Evolutionary conservation across 202 grass and related monocot genomes (phyloP).

Genomic region (Alloteropsis angusta): DNA sequence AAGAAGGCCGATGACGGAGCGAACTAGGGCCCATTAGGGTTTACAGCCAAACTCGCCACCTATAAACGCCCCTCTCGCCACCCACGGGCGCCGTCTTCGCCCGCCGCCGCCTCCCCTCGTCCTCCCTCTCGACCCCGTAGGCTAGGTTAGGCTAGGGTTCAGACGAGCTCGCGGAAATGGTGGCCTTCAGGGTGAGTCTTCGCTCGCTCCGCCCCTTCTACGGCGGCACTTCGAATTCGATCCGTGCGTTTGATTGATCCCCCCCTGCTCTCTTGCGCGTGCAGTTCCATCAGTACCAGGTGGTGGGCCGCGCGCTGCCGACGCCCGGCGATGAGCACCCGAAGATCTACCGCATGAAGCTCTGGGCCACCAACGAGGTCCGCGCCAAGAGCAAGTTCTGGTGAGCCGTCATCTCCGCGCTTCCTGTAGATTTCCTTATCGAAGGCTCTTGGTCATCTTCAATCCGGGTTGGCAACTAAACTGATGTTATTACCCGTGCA

Average conservation of each 20-base stretch:
- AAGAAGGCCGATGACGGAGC: neutral
- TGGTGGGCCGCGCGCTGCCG: slow-evolving; percentile 73
- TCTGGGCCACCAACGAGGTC: slow-evolving; percentile 91
- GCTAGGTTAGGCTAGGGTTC: slow-evolving; percentile 26
- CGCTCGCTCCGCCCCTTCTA: neutral
- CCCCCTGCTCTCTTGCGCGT: neutral
- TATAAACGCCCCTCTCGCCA: neutral
- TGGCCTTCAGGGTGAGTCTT: slow-evolving; percentile 57
- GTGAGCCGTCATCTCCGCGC: slow-evolving; percentile 14
- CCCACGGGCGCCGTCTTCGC: neutral
- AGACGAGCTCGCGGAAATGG: slow-evolving; percentile 41
- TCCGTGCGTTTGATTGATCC: slow-evolving; percentile 2
- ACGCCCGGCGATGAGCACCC: slow-evolving; percentile 74
- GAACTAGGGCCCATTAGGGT: slow-evolving; percentile 39
- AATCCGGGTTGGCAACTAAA: neutral
- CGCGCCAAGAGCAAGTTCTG: slow-evolving; percentile 89
- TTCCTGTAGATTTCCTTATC: neutral
- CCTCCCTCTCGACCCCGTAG: neutral
- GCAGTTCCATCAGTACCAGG: slow-evolving; percentile 98
- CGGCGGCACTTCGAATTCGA: neutral
- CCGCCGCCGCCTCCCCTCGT: neutral
- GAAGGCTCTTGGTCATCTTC: neutral
- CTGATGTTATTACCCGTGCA: neutral
- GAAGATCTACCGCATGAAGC: slow-evolving; percentile 96
- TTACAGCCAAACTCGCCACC: neutral